Base-by-base conservation (phyloP, 2,329 filamentous ascomycete genomes). In the Hymenotorrendiella dingleyae region DNA sequence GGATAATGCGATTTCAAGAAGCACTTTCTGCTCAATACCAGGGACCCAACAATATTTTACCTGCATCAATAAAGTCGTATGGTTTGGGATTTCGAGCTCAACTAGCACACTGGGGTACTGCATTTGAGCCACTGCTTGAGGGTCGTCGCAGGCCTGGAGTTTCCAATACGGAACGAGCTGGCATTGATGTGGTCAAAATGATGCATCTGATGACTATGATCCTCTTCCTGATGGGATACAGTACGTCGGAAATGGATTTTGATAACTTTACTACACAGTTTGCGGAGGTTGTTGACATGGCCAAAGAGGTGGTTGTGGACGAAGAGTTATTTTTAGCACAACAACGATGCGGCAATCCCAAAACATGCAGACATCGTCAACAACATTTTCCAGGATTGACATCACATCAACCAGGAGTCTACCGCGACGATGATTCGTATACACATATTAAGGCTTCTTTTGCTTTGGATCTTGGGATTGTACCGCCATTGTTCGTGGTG, bases 171-270 rank as follows among this genome's bases (percentile, higher is more conserved):
- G 73, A 79, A 48, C 75, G 76, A 52, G 72, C 74, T 0, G 77
- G 71, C 34, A 80, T 81, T 43, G 69, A 75, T 4, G 76, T 78
- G 9, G 64, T 82, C 5, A 80, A 80, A 52, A 81, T 82, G 76
- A 70, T 71, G 42, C 74, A 79, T 45, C 67, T 78, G 38, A 82
- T 78, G 68, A 69, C 68, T 8, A 65, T 68, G 34, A 67, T 82
- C 24, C 62, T 82, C 5, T 79, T 76, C 49, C 62, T 73, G 29
- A 80, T 79, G 72, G 75, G 74, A 8, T 82, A 80, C 52, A 75
- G 69, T 55, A 70, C 74, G 39, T 72, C 65, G 34, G 78, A 82
- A 55, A 69, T 71, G 40, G 68, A 74, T 26, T 82, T 82, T 45
- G 78, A 82, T 52, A 56, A 60, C 8, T 79, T 76, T 48, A 61